Evolutionary conservation across 345 rosid species (phyloP), one percentile per base, ranked within the genome.

Genomic region (Lepidium aucheri): DNA sequence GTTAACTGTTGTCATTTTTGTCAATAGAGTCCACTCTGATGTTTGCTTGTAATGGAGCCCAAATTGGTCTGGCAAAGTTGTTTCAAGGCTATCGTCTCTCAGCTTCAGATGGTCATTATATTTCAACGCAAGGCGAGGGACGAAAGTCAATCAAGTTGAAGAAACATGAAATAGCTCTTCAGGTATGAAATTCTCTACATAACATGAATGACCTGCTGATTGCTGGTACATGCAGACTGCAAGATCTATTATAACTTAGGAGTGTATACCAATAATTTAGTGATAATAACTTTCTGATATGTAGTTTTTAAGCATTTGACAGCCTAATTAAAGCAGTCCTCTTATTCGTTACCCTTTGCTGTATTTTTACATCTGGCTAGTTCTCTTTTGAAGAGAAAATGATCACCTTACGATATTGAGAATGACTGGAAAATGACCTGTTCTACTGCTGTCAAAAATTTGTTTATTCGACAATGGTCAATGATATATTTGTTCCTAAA

Each of bases 1-100:
- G 62, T 76, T 83, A 68, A 84, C 69, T 11, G 15, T 9, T 70
- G 28, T 69, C 59, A 60, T 69, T 45, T 69, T 28, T 67, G 42
- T 55, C 65, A 80, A 76, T 82, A 94, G 97, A 94, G 75, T 94
- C 97, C 60, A 84, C 93, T 78, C 80, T 94, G 90, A 72, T 88
- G 88, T 90, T 80, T 82, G 91, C 89, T 75, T 83, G 86, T 74
- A 82, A 86, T 74, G 99, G 96, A 38, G 79, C 64, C 69, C 96
- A 84, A 69, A 84, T 94, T 76, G 84, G 91, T 62, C 73, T 90
- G 72, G 95, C 95, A 26, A 94, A 84, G 87, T 80, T 94, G 84
- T 75, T 85, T 68, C 95, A 86, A 77, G 92, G 97, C 38, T 85
- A 81, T 75, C 86, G 79, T 32, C 86, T 78, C 67, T 82, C 96